phyloP scores from a whole-genome alignment of 176 grass and related monocot genomes.

The Pharus latifolius region DNA sequence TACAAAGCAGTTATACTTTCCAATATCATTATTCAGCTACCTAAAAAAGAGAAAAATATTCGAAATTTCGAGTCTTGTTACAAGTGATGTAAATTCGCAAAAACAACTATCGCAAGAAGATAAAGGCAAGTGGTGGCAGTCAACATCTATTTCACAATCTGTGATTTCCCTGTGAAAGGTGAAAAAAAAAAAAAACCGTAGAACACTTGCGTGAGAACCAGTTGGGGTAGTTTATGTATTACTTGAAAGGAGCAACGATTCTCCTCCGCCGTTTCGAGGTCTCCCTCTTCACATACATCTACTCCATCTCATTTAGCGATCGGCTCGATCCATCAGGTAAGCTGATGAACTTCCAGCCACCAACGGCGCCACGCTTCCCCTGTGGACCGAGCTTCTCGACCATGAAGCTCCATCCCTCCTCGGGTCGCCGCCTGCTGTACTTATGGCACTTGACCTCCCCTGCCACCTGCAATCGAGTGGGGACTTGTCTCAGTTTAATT shows the following conservation, averaged over 20 bases:
- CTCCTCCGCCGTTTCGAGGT: constrained; percentile 22
- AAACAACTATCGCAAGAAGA: too few relatives aligned
- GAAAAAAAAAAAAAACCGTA: not conserved
- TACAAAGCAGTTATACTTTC: too few relatives aligned
- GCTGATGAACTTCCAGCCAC: constrained; percentile 41
- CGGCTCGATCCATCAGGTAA: constrained; percentile 34
- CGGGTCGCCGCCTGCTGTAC: constrained; percentile 33
- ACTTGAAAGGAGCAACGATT: constrained; percentile 35
- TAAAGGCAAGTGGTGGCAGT: too few relatives aligned
- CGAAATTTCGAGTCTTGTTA: too few relatives aligned
- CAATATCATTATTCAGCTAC: too few relatives aligned
- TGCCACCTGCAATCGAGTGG: constrained; percentile 14
- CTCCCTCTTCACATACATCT: constrained; percentile 42
- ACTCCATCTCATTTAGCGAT: constrained; percentile 35
- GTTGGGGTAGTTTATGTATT: not conserved
- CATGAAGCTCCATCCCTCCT: constrained; percentile 33
- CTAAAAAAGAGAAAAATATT: too few relatives aligned
- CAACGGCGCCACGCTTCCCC: constrained; percentile 21
- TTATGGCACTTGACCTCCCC: constrained; percentile 39
- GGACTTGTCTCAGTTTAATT: not conserved
- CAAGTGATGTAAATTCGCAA: too few relatives aligned
- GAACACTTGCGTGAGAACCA: not conserved
- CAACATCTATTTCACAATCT: not conserved
- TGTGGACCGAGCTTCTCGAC: constrained; percentile 33
- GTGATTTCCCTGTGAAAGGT: not conserved